Evolutionary conservation across 148 eudicot genomes (phyloP).

Genomic region (Rhododendron mucronatum): DNA sequence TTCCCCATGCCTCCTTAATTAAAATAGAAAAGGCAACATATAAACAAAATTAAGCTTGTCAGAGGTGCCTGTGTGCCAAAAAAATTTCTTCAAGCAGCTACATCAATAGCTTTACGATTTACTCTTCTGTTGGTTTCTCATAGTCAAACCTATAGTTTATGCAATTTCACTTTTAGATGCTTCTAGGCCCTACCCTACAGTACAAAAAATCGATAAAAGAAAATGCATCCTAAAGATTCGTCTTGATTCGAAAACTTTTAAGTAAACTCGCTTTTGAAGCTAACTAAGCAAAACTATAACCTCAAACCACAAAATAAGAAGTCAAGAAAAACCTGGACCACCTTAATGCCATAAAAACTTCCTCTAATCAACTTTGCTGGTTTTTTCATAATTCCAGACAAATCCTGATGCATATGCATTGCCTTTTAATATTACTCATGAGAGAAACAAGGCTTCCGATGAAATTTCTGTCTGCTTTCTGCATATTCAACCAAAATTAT

Average conservation of each 20-base stretch:
- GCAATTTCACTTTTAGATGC: neutral
- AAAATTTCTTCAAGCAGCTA: conserved; percentile 6
- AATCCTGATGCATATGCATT: conserved; percentile 35
- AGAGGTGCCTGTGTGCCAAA: no score
- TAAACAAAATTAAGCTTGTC: no score
- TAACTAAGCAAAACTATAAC: neutral
- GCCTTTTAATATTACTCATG: conserved; percentile 33
- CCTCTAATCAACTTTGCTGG: conserved; percentile 69
- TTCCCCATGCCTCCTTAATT: no score
- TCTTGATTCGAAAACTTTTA: neutral
- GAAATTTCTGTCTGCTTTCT: conserved; percentile 67
- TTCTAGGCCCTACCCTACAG: neutral
- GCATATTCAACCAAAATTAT: conserved; percentile 19
- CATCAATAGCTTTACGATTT: no score
- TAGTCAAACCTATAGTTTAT: neutral
- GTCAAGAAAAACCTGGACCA: conserved; percentile 11
- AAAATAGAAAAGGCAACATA: no score
- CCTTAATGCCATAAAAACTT: conserved; percentile 81
- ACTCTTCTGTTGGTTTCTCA: conserved; percentile 6
- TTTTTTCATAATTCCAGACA: conserved; percentile 28
- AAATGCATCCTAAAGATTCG: neutral
- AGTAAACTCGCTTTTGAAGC: neutral
- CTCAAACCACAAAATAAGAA: neutral
- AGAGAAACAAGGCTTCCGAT: conserved; percentile 42
- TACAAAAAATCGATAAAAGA: neutral